Percentiles rank a stretch among this genome's conserved stretches.
These are phyloP conservation scores for Anastatica hierochuntica DNA, from an alignment of 345 rosid genomes.

Conservation along the genomic window DNA sequence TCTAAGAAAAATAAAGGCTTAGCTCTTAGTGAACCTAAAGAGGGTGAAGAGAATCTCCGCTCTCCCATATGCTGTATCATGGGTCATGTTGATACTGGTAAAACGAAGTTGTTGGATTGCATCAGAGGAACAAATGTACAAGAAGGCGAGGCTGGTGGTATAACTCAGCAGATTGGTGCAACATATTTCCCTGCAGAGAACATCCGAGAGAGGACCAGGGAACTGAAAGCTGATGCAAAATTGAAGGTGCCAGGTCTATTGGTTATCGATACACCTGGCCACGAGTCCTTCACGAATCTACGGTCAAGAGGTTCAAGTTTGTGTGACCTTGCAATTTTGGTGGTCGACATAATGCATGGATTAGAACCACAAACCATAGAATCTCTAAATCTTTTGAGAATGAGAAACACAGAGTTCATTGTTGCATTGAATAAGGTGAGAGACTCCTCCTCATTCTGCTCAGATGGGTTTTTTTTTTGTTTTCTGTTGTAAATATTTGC, in stretches of 20 bases:
- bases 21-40: slow-evolving; percentile 27
- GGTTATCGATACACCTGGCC: slow-evolving; percentile 99
- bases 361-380: slow-evolving; percentile 90
- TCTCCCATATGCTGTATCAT: slow-evolving; percentile 94
- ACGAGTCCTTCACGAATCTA: slow-evolving; percentile 79
- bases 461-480: not conserved
- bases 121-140: slow-evolving; percentile 96
- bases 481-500: not conserved
- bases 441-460: slow-evolving; percentile 14
- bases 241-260: slow-evolving; percentile 88
- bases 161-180: slow-evolving; percentile 98
- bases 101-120: slow-evolving; percentile 91
- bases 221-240: slow-evolving; percentile 85
- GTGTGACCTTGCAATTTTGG: slow-evolving; percentile 95
- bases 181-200: slow-evolving; percentile 91
- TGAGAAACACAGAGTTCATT: slow-evolving; percentile 82
- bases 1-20: slow-evolving; percentile 31
- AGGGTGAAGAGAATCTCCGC: slow-evolving; percentile 56
- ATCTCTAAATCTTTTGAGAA: slow-evolving; percentile 76
- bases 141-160: slow-evolving; percentile 99
- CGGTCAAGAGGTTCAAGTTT: slow-evolving; percentile 89
- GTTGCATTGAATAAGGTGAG: slow-evolving; percentile 89
- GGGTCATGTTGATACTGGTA: slow-evolving; percentile 99
- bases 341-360: slow-evolving; percentile 93
- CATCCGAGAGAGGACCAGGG: slow-evolving; percentile 90